Percentiles rank a stretch among this genome's conserved stretches.
Conservation (phyloP, 2,329 filamentous ascomycete genomes). For the Mycogone perniciosa region DNA sequence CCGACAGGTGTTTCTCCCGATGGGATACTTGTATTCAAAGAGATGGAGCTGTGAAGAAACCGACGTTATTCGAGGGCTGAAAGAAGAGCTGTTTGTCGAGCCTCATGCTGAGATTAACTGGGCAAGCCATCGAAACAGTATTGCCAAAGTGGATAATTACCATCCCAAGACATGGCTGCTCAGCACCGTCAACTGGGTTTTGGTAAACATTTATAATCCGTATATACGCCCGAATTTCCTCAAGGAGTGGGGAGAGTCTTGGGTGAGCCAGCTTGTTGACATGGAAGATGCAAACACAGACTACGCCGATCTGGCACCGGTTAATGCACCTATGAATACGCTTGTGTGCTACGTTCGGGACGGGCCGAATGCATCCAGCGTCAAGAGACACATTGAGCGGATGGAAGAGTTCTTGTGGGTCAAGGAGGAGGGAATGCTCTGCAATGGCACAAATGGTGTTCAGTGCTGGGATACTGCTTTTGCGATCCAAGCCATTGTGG, state of each 20-base stretch:
- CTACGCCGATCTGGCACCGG: slow-evolving; percentile 78
- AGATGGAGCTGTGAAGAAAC: slow-evolving; percentile 72
- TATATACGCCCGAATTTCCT: slow-evolving; percentile 63
- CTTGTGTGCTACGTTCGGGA: slow-evolving; percentile 78
- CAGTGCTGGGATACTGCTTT: slow-evolving; percentile 97
- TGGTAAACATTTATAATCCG: slow-evolving; percentile 76
- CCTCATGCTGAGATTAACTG: slow-evolving; percentile 75
- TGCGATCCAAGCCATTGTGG: slow-evolving; percentile 72
- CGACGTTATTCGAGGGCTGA: slow-evolving; percentile 63
- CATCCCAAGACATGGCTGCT: slow-evolving; percentile 85
- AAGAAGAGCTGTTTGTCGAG: slow-evolving; percentile 76
- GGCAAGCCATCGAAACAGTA: slow-evolving; percentile 71
- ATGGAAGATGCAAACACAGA: slow-evolving; percentile 93
- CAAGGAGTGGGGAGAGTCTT: slow-evolving; percentile 67
- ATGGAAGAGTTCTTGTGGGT: slow-evolving; percentile 87
- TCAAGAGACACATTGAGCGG: slow-evolving; percentile 72
- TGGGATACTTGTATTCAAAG: slow-evolving; percentile 85
- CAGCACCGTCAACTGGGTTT: slow-evolving; percentile 68
- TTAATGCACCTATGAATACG: slow-evolving; percentile 88
- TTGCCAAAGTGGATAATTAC: slow-evolving; percentile 77
- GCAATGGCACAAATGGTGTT: slow-evolving; percentile 96
- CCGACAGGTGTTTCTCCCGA: slow-evolving; percentile 89
- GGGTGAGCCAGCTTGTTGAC: slow-evolving; percentile 75
- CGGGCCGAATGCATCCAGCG: slow-evolving; percentile 65
- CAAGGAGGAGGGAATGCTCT: slow-evolving; percentile 85